Base-by-base conservation (phyloP, 75 land plant species). In the Chamaecyparis obtusa region DNA sequence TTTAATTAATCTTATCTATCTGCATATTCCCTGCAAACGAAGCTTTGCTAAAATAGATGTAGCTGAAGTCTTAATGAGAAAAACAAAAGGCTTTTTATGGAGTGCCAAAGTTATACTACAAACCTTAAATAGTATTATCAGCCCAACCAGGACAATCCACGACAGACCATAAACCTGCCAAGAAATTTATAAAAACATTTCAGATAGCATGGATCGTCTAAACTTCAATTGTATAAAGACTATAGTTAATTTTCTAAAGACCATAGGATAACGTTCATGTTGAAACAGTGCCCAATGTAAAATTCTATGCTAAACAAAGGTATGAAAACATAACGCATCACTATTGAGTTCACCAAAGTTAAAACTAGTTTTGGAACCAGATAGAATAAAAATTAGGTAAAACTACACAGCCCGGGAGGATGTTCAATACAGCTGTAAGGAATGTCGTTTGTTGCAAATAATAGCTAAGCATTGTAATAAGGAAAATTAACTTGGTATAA, bases 51-150 rank as follows among this genome's bases (percentile, higher is more conserved):
- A 80, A 80, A 80, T 80, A 80, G n/a, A 80, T 10, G 5, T 81
- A 27, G 21, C 16, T 10, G 39, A 77, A 4, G 88, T 87, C 81
- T 30, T 15, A 67, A 39, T 69, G 30, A 85, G 10, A 8, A 30
- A 4, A 19, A 37, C 8, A 74, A 17, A 24, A 11, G 83, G 85
- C 33, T 86, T 36, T 14, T 32, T 41, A n/a, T 21, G 13, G 85
- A 32, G 17, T 54, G 51, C 56, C 82, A 64, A 55, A 64, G 43
- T 19, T 41, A 15, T 35, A 10, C 51, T 33, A 56, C 89, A 36
- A 17, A 97, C 99, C 99, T 95, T 93, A 89, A 98, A 96, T 88
- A 98, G 90, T 86, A 96, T 19, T 19, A 98, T 91, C 15, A 98
- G 87, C 55, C 88, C 96, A 27, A 93, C 91, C 49, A 98, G 81